Conservation (phyloP, 768 basidiomycete species). For the Gloeophyllum trabeum region DNA sequence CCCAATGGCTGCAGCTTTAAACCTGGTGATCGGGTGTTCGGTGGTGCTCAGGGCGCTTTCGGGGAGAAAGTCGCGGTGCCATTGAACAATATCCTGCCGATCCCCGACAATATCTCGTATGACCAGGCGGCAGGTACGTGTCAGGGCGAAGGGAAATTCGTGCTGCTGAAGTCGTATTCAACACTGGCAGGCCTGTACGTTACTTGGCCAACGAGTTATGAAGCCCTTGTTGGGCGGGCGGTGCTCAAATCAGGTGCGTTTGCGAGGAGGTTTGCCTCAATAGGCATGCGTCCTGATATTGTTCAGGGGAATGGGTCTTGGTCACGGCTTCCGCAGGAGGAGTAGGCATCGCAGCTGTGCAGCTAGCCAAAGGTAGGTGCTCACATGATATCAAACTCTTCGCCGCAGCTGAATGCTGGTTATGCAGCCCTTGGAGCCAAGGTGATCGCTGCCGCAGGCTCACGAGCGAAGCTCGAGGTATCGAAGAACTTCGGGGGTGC, state of each 20-base stretch:
- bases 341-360: slow-evolving; percentile 86
- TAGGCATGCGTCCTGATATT: neutral
- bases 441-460: slow-evolving; percentile 90
- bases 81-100: slow-evolving; percentile 38
- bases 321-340: slow-evolving; percentile 96
- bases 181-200: slow-evolving; percentile 50
- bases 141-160: neutral
- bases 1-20: slow-evolving; percentile 71
- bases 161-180: neutral
- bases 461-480: slow-evolving; percentile 68
- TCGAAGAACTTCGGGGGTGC: slow-evolving; percentile 71
- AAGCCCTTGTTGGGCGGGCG: slow-evolving; percentile 80
- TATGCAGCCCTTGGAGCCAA: slow-evolving; percentile 71
- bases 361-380: slow-evolving; percentile 75
- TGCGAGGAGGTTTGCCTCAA: too few relatives aligned
- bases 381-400: neutral
- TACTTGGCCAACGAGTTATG: slow-evolving; percentile 93
- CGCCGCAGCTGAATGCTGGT: neutral
- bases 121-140: slow-evolving; percentile 75
- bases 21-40: slow-evolving; percentile 84
- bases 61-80: slow-evolving; percentile 63
- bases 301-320: slow-evolving; percentile 77
- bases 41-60: slow-evolving; percentile 67
- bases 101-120: slow-evolving; percentile 69
- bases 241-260: slow-evolving; percentile 58